Conservation (phyloP, 305 asterid species). For the Solanum hybrid region DNA sequence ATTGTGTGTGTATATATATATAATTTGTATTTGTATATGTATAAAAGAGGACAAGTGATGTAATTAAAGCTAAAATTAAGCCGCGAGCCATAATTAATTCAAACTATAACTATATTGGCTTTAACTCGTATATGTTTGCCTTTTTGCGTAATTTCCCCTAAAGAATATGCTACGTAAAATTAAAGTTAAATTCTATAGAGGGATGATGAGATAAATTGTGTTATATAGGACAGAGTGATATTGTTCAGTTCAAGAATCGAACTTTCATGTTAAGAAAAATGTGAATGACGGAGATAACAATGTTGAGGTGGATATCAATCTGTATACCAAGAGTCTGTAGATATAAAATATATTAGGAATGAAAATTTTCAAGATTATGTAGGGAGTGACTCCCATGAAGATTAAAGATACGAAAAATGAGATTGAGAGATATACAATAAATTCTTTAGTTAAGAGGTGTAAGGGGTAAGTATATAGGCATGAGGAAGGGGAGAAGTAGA, state of each 20-base stretch:
- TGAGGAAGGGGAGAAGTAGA: too few species aligned
- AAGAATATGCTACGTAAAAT: background rate
- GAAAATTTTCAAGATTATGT: background rate
- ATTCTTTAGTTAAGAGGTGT: background rate
- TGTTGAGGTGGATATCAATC: background rate
- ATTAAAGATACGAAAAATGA: background rate
- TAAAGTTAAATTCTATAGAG: background rate
- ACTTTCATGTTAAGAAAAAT: background rate
- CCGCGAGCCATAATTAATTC: too few species aligned
- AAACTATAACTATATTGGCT: too few species aligned
- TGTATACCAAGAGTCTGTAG: background rate
- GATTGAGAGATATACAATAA: background rate
- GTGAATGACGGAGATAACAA: background rate
- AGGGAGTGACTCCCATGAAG: background rate
- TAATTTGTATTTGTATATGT: too few species aligned
- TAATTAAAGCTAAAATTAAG: too few species aligned
- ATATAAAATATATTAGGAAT: background rate
- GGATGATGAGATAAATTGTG: background rate
- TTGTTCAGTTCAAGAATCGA: background rate
- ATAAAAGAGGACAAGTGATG: too few species aligned
- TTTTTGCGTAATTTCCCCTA: too few species aligned
- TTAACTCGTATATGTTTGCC: too few species aligned
- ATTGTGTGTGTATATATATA: too few species aligned
- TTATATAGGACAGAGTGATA: background rate
- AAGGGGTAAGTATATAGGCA: background rate